A percentile compares a stretch with the other conserved stretches of the same genome.
phyloP scores from a whole-genome alignment of 78 protist genomes.

The Dictyostelium intermedium region DNA sequence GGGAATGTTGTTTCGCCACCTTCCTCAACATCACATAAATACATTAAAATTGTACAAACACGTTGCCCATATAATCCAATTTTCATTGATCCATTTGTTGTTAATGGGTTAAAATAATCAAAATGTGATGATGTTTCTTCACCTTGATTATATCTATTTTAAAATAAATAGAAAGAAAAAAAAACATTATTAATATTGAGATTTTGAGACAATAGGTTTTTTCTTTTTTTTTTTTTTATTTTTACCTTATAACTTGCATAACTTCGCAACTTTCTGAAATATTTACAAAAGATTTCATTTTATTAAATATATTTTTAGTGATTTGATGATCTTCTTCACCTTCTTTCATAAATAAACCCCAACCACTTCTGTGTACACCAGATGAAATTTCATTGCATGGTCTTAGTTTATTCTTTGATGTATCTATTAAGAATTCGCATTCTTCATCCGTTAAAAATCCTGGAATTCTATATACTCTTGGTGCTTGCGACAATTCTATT shows the following conservation, averaged over 20 bases:
- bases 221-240: no score
- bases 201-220: neutral
- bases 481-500: constrained; percentile 35
- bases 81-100: constrained; percentile 78
- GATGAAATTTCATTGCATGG: constrained; percentile 79
- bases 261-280: constrained; percentile 64
- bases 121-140: constrained; percentile 71
- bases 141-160: constrained; percentile 71
- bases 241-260: constrained; percentile 77
- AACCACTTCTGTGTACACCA: constrained; percentile 74
- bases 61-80: constrained; percentile 79
- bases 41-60: constrained; percentile 73
- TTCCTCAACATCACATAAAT: constrained; percentile 64
- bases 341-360: constrained; percentile 75
- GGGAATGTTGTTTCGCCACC: constrained; percentile 82
- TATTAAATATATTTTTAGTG: constrained; percentile 50
- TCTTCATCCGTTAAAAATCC: constrained; percentile 54
- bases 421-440: constrained; percentile 57
- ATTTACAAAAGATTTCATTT: constrained; percentile 75
- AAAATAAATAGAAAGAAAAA: neutral
- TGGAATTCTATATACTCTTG: constrained; percentile 72
- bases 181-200: neutral
- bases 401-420: constrained; percentile 47
- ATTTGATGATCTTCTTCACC: constrained; percentile 75
- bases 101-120: constrained; percentile 77